These are phyloP conservation scores for Scutellaria galericulata DNA, from an alignment of 257 asterid genomes.

Conservation along the genomic window DNA sequence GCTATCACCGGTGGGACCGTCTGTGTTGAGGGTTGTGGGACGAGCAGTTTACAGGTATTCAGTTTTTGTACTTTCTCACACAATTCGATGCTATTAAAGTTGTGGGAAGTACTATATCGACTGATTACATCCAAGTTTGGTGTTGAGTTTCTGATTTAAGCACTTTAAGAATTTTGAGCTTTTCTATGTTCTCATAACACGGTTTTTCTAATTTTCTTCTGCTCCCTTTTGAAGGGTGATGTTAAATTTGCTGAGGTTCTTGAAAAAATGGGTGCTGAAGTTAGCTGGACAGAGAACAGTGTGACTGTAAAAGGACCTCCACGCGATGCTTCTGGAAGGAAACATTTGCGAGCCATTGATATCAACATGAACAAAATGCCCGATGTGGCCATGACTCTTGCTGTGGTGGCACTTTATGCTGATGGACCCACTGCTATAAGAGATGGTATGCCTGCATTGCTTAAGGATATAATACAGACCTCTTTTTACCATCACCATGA, in stretches of 20 bases:
- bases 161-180: neutral
- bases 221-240: constrained; percentile 67
- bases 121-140: neutral
- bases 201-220: constrained; percentile 26
- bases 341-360: constrained; percentile 77
- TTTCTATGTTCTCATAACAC: no score
- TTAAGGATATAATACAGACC: neutral
- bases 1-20: constrained; percentile 94
- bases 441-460: constrained; percentile 63
- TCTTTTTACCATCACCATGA: neutral
- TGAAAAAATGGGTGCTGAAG: constrained; percentile 93
- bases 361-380: constrained; percentile 99
- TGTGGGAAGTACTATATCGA: neutral
- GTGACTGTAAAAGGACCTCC: constrained; percentile 95
- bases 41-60: constrained; percentile 94
- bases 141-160: constrained; percentile 3
- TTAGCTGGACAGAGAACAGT: constrained; percentile 93
- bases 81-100: neutral
- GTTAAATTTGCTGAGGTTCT: constrained; percentile 98
- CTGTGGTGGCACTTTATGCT: constrained; percentile 94
- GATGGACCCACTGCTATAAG: constrained; percentile 94
- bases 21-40: constrained; percentile 98
- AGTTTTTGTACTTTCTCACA: constrained; percentile 12
- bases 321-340: constrained; percentile 61
- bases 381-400: constrained; percentile 99